These are phyloP conservation scores for Fusarium sp. DNA, from an alignment of 2,329 filamentous ascomycete species.

Conservation along the genomic window DNA sequence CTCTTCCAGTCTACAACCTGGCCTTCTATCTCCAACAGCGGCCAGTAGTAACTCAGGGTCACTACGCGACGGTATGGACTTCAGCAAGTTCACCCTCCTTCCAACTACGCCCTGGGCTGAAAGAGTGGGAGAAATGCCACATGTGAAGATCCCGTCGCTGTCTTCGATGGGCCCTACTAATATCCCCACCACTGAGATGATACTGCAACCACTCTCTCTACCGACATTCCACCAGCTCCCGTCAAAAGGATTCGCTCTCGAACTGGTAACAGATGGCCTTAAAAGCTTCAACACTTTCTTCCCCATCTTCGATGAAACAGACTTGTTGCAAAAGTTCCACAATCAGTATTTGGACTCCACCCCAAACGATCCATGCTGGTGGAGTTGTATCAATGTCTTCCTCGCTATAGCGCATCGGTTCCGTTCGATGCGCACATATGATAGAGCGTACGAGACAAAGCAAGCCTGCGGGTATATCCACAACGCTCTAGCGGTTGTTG, in stretches of 20 bases:
- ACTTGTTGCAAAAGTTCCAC: not conserved
- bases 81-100: not conserved
- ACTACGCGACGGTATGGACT: not conserved
- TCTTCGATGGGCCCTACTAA: not conserved
- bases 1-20: not conserved
- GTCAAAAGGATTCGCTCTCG: not conserved
- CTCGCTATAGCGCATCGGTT: not conserved
- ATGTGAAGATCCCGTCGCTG: not conserved
- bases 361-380: not conserved
- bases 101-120: not conserved
- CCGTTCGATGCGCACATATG: not conserved
- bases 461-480: not conserved
- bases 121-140: not conserved
- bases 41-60: not conserved
- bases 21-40: not conserved
- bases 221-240: not conserved
- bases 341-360: not conserved
- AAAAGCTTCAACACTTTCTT: not conserved
- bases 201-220: not conserved
- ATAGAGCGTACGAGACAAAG: not conserved
- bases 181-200: not conserved
- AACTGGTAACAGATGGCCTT: not conserved
- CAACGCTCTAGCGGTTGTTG: not conserved
- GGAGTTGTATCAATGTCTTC: not conserved
- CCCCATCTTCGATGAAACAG: not conserved